phyloP scores from a whole-genome alignment of 2,329 filamentous ascomycete species.

The Diatrype stigma region DNA sequence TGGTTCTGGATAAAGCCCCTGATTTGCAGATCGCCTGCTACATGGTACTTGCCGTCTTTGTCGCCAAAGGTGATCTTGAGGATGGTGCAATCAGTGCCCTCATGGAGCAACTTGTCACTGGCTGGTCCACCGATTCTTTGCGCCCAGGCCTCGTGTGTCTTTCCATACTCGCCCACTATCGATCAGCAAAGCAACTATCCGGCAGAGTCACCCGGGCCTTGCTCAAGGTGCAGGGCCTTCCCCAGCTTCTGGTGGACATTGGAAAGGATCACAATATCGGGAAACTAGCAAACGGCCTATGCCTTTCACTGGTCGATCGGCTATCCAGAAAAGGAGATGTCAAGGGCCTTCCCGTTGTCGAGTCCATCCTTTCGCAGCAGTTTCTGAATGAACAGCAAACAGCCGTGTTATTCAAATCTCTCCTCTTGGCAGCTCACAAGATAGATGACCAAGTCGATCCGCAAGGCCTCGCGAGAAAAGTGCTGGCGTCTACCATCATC shows the following conservation, averaged over 20 bases:
- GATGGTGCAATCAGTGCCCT: constrained; percentile 78
- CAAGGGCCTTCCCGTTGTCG: constrained; percentile 54
- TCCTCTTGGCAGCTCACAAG: constrained; percentile 58
- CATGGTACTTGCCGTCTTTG: constrained; percentile 84
- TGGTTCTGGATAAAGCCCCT: constrained; percentile 70
- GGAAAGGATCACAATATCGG: constrained; percentile 64
- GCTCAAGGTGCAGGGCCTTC: constrained; percentile 58
- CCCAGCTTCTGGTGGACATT: constrained; percentile 56
- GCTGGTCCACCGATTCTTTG: constrained; percentile 71
- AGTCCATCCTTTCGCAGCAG: constrained; percentile 55
- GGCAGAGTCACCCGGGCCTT: constrained; percentile 66
- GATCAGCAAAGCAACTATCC: constrained; percentile 65
- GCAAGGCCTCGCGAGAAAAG: constrained; percentile 54
- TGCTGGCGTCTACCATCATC: constrained; percentile 64
- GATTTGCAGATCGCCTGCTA: constrained; percentile 84
- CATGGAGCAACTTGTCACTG: constrained; percentile 81
- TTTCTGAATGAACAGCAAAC: constrained; percentile 61
- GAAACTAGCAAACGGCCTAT: constrained; percentile 68
- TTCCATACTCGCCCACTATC: constrained; percentile 76
- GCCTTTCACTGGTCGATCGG: constrained; percentile 59
- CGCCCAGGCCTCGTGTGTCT: constrained; percentile 74
- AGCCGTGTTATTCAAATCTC: constrained; percentile 60
- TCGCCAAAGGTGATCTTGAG: constrained; percentile 73
- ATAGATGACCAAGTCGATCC: constrained; percentile 51
- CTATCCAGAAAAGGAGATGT: constrained; percentile 57